Evolutionary conservation across 371 early-diverging fungal species (phyloP), one percentile per base, ranked within the genome.

Genomic region (Mucor plumbeus): DNA sequence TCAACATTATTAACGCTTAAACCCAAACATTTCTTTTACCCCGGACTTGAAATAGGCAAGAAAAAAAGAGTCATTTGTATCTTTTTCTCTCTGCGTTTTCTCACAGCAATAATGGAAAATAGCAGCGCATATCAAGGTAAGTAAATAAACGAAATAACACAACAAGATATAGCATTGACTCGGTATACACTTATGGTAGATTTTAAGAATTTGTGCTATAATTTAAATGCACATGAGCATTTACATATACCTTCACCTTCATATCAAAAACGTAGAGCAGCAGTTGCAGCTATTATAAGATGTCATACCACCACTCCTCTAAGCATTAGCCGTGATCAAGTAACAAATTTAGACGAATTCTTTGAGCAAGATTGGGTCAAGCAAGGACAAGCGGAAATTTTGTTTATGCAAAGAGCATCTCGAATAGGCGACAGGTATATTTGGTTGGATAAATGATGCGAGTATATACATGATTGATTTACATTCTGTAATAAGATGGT

Each of bases 341-440:
- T 72, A 7, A 55, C 39, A 19, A 62, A 72, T 4, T 36, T 76
- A 9, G 43, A 74, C 9, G 74, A 74, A 3, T 83, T 77, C 35
- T 71, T 78, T n/a, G 67, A 71, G 0, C 71, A 77, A 61, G 62
- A 67, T 8, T 83, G 83, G 83, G 73, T 82, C 0, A 63, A 44
- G 31, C 38, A 67, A 9, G 78, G 86, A 9, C 61, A 74, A 15
- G 81, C 86, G 4, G 91, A 92, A 72, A 70, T 92, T 8, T 75
- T 92, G 15, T 90, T 84, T 65, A 88, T 91, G 70, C 80, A 85
- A 61, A 75, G 92, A 44, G 88, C 90, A 0, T 83, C 85, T 43
- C 79, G 87, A 34, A 78, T 68, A 35, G 79, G 85, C 13, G 92
- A 92, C 73, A 79, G 89, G 76, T 92, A 67, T 47, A 43, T 6